Conservation (phyloP, 768 basidiomycete species). For the Pleurotus platypus region DNA sequence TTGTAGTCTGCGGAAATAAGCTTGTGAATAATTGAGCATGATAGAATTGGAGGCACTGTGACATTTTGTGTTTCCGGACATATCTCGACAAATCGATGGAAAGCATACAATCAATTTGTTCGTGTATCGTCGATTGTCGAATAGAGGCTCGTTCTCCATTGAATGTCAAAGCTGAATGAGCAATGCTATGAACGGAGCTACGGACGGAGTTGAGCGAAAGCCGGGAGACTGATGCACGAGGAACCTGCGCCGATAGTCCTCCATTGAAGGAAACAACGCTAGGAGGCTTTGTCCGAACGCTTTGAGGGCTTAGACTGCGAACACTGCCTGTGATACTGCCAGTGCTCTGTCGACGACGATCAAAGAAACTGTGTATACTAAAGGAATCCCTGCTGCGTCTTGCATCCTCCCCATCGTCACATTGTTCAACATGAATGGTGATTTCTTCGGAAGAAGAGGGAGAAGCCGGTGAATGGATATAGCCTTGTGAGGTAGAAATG, state of each 20-base stretch:
- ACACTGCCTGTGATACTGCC: not conserved
- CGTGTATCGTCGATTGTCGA: not conserved
- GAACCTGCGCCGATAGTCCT: not conserved
- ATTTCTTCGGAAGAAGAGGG: not conserved
- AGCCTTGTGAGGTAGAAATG: no score
- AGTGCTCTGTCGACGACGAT: not conserved
- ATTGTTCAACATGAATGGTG: not conserved
- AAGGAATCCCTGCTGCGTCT: not conserved
- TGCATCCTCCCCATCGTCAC: not conserved
- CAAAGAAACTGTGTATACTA: not conserved
- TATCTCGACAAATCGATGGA: not conserved
- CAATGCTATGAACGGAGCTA: not conserved
- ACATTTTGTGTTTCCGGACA: not conserved
- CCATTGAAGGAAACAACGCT: not conserved
- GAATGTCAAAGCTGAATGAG: not conserved
- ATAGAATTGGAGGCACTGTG: not conserved
- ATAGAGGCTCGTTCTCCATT: not conserved
- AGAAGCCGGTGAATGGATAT: not conserved
- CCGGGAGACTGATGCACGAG: not conserved
- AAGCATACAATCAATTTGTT: slow-evolving; percentile 4
- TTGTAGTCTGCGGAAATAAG: not conserved
- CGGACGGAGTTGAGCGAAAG: not conserved
- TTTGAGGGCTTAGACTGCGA: not conserved
- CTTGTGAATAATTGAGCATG: not conserved
- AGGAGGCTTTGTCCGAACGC: not conserved